These are phyloP conservation scores for Agrocybe pediades DNA, from an alignment of 768 basidiomycete species.

Conservation along the genomic window DNA sequence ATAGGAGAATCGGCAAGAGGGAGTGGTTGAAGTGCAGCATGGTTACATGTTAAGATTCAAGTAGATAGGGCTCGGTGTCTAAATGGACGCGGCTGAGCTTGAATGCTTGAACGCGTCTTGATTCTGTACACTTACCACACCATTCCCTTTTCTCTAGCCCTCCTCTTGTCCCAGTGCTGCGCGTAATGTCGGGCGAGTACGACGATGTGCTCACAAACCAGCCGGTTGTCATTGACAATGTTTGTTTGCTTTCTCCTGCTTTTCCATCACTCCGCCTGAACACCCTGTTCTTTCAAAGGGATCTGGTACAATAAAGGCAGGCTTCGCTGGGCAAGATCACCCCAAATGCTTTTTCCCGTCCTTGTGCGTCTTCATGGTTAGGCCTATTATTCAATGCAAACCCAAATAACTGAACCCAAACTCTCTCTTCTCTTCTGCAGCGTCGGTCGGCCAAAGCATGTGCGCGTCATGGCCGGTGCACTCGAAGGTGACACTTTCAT, in stretches of 20 bases:
- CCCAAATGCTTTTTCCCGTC: conserved; percentile 99
- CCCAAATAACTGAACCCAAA: conserved; percentile 25
- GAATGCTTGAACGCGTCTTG: conserved; percentile 23
- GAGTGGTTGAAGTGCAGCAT: conserved; percentile 17
- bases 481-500: conserved; percentile 97
- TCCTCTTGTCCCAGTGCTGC: conserved; percentile 11
- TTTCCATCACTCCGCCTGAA: conserved; percentile 14
- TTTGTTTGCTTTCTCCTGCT: conserved; percentile 38
- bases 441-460: conserved; percentile 96
- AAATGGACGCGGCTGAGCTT: conserved; percentile 26
- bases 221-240: conserved; percentile 99
- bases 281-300: conserved; percentile 59
- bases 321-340: conserved; percentile 98
- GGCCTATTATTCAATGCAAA: conserved; percentile 25
- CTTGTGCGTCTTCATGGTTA: conserved; percentile 73
- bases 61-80: conserved; percentile 4
- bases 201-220: conserved; percentile 97
- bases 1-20: conserved; percentile 12
- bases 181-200: conserved; percentile 78
- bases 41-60: conserved; percentile 8
- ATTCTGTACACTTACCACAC: conserved; percentile 3
- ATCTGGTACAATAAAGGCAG: conserved; percentile 98
- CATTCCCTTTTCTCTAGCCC: conserved; percentile 11
- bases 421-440: conserved; percentile 38
- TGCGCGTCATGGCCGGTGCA: conserved; percentile 96